Evolutionary conservation across 1,284 basidiomycete genomes (phyloP).

Genomic region (Volvariella volvacea): DNA sequence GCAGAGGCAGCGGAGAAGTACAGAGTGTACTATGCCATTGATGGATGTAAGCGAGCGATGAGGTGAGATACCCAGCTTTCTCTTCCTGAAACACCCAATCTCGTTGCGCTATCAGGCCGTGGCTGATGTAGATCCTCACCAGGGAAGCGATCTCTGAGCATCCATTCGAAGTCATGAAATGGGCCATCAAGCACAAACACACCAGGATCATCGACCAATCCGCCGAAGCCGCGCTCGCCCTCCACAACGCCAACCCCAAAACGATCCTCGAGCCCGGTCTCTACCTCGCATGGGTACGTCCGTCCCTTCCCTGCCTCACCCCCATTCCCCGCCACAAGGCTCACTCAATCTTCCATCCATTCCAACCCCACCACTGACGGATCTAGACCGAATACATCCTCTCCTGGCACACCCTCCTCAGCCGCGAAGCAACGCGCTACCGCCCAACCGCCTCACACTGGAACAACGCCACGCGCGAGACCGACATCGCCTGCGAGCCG

Average conservation of each 20-base stretch:
- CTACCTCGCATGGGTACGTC: background rate
- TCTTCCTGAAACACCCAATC: background rate
- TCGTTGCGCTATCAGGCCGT: background rate
- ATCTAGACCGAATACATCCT: background rate
- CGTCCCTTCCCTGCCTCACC: background rate
- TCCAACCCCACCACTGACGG: background rate
- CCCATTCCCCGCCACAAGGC: too few relatives aligned
- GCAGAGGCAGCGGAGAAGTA: constrained; percentile 16
- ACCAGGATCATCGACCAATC: background rate
- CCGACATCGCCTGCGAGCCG: background rate
- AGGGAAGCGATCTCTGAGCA: constrained; percentile 1
- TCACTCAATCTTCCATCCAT: background rate
- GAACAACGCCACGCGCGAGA: background rate
- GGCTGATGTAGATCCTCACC: background rate
- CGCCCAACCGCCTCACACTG: background rate
- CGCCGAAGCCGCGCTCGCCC: background rate
- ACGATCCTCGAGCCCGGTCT: background rate
- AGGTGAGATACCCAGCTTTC: constrained; percentile 4
- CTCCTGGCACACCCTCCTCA: background rate
- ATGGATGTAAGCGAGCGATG: constrained; percentile 10
- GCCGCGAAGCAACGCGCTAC: background rate
- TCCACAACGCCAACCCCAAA: background rate
- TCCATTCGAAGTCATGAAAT: constrained; percentile 4
- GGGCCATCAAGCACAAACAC: constrained; percentile 4
- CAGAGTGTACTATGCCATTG: constrained; percentile 12